Conservation (phyloP, 2,329 filamentous ascomycete genomes). For the Neofusicoccum sp. region DNA sequence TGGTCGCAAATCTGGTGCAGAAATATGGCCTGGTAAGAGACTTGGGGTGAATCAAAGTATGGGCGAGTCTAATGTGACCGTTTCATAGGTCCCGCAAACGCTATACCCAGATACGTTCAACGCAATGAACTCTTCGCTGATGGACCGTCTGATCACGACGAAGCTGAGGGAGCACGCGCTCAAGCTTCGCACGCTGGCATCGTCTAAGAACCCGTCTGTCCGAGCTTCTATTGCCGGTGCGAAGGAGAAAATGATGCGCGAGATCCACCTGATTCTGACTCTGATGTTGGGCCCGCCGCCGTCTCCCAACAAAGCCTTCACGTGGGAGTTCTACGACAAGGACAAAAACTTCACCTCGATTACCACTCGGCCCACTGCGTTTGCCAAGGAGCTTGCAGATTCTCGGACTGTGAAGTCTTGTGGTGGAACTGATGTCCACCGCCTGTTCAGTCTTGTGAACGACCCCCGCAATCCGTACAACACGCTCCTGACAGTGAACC, state of each 20-base stretch:
- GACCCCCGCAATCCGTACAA: conserved; percentile 77
- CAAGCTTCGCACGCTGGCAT: conserved; percentile 61
- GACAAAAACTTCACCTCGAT: conserved; percentile 63
- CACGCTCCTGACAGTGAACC: conserved; percentile 70
- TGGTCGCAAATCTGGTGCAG: conserved; percentile 79
- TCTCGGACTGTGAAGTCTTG: conserved; percentile 58
- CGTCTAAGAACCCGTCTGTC: conserved; percentile 31
- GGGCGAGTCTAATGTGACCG: no score
- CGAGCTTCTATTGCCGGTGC: conserved; percentile 42
- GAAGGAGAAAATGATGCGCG: conserved; percentile 74
- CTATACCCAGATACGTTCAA: conserved; percentile 83
- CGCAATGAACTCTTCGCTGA: conserved; percentile 65
- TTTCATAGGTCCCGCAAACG: conserved; percentile 59
- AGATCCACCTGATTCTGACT: conserved; percentile 79
- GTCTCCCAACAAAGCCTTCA: conserved; percentile 64
- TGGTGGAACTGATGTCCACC: conserved; percentile 59
- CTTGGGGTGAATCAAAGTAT: neutral
- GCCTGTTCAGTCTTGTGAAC: conserved; percentile 78
- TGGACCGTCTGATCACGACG: conserved; percentile 74
- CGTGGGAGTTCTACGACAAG: conserved; percentile 76
- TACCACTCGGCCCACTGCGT: conserved; percentile 65
- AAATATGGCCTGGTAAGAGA: conserved; percentile 75
- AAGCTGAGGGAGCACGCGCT: conserved; percentile 85
- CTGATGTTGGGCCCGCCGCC: conserved; percentile 80
- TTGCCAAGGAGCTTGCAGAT: conserved; percentile 67